phyloP scores from a whole-genome alignment of 768 basidiomycete genomes.

The Steccherinum ochraceum region DNA sequence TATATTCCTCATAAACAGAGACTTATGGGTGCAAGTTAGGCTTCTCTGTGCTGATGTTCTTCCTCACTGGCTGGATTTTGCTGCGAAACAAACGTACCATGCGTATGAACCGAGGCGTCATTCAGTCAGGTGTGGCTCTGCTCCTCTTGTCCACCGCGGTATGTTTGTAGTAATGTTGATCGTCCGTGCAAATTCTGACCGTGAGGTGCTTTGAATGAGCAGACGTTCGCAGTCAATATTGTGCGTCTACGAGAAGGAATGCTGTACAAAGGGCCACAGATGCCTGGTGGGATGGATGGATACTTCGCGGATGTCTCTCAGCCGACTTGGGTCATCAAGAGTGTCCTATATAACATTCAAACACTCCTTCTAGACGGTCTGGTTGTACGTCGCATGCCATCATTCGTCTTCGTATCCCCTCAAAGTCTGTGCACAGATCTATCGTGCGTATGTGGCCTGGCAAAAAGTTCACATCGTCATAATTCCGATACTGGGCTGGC shows the following conservation, averaged over 20 bases:
- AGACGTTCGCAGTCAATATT: slow-evolving; percentile 6
- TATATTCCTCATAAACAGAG: neutral
- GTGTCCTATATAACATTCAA: slow-evolving; percentile 13
- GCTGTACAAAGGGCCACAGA: slow-evolving; percentile 5
- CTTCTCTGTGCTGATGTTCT: slow-evolving; percentile 19
- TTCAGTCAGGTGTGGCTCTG: slow-evolving; percentile 12
- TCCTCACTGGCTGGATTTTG: slow-evolving; percentile 18
- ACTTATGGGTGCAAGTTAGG: slow-evolving; percentile 7
- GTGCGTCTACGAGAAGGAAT: slow-evolving; percentile 9
- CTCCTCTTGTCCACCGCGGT: slow-evolving; percentile 15
- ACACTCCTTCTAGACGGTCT: slow-evolving; percentile 18
- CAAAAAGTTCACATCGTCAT: neutral
- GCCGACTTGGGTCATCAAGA: slow-evolving; percentile 13
- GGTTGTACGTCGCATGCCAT: slow-evolving; percentile 11
- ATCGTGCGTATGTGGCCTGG: slow-evolving; percentile 8
- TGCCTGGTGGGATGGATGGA: slow-evolving; percentile 5
- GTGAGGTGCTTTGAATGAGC: no score
- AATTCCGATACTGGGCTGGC: slow-evolving; percentile 2
- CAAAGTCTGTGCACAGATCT: slow-evolving; percentile 2
- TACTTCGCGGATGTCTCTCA: slow-evolving; percentile 10
- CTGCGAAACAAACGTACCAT: slow-evolving; percentile 11
- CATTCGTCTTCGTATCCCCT: neutral
- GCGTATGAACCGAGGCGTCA: slow-evolving; percentile 12
- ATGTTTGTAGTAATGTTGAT: no score
- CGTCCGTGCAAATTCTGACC: no score